Conservation (phyloP, 345 rosid species). For the Salix viminalis region DNA sequence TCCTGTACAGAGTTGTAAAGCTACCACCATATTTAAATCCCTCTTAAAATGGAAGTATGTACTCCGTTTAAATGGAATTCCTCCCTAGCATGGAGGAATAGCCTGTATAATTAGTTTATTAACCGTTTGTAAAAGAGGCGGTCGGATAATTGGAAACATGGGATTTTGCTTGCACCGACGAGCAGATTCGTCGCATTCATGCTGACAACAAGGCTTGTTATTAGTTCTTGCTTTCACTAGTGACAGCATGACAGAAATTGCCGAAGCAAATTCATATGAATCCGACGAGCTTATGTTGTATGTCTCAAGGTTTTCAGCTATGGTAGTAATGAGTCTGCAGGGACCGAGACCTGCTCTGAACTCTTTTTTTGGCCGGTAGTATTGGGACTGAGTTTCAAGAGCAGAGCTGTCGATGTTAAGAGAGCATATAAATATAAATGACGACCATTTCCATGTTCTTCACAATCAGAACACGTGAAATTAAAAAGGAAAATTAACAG, state of each 20-base stretch:
- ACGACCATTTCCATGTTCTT: too few relatives aligned
- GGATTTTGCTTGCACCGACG: constrained; percentile 10
- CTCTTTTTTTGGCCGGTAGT: not conserved
- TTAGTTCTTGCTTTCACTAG: constrained; percentile 3
- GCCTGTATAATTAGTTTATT: not conserved
- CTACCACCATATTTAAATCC: not conserved
- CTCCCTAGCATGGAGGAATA: not conserved
- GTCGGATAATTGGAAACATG: not conserved
- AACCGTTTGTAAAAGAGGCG: not conserved
- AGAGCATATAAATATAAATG: too few relatives aligned
- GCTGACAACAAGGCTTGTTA: constrained; percentile 13
- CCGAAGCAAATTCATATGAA: not conserved
- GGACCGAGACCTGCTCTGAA: not conserved
- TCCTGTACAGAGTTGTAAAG: not conserved
- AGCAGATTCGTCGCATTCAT: constrained; percentile 3
- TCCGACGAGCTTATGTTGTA: constrained; percentile 5
- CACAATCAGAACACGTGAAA: too few relatives aligned
- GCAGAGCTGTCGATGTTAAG: not conserved
- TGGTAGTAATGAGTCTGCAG: not conserved
- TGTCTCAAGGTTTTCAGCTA: not conserved
- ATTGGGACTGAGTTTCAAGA: not conserved
- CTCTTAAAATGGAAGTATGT: too few relatives aligned
- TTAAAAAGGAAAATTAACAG: too few relatives aligned
- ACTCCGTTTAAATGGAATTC: not conserved
- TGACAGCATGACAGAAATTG: constrained; percentile 6